Base-by-base conservation (phyloP, 257 asterid species). In the Euphrasia confusa region DNA sequence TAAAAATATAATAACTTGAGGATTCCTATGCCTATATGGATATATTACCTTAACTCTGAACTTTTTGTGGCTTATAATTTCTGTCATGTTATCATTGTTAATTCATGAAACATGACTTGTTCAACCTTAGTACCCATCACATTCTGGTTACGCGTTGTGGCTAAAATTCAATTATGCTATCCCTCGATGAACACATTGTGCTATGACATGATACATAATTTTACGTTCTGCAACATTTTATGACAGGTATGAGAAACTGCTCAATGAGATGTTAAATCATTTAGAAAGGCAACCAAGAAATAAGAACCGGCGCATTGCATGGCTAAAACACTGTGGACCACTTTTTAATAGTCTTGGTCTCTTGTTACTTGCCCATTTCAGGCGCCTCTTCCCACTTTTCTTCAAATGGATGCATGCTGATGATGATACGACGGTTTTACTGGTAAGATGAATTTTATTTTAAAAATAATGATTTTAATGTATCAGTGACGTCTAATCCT, bases 261-360 rank as follows among this genome's bases (percentile, higher is more conserved):
- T 86, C 44, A 80, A 72, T 67, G 97, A 92, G 80, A 92, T 92
- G 97, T 69, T 89, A 63, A 77, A 70, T 78, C 97, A 92, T 79
- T 73, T 89, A 73, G 99, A 92, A 79, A 76, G 99, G 78, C 95
- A 92, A 71, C 97, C 96, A 60, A 82, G 88, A 75, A 85, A 89
- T 82, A 79, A 83, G 81, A 79, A 83, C 71, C 87, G 99, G 5
- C 90, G 94, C 14, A 75, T 73, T 69, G 83, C 75, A 54, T 92
- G 99, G 99, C 86, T 92, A 54, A 74, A 58, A 28, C 83, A 81
- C 70, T 74, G 84, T 59, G 99, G 87, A 65, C 93, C 84, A 58
- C 82, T 92, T 67, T 75, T 92, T 47, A 68, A 72, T 61, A 70
- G 83, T 61, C 71, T 89, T 21, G 97, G 99, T 64, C 93, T 92